These are phyloP conservation scores for Cinnamomum chago DNA, from an alignment of 164 flowering plant species.

Conservation along the genomic window DNA sequence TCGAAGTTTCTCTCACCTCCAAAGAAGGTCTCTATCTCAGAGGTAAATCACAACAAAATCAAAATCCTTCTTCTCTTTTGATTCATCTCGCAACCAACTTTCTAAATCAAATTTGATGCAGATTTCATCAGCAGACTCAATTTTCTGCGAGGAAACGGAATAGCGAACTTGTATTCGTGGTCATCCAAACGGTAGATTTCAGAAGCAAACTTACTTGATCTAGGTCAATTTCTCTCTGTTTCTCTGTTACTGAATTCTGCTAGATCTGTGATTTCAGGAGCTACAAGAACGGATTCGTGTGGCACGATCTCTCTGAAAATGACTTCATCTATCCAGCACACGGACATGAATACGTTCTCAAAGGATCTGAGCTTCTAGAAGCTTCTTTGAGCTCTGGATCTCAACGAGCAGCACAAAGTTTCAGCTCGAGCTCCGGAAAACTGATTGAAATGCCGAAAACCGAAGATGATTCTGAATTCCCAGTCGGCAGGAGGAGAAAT, in stretches of 20 bases:
- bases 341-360: conserved; percentile 87
- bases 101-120: conserved; percentile 21
- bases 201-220: conserved; percentile 26
- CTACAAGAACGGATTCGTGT: conserved; percentile 86
- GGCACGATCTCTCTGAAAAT: conserved; percentile 82
- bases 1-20: conserved; percentile 9
- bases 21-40: conserved; percentile 8
- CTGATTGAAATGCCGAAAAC: conserved; percentile 16
- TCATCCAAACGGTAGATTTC: conserved; percentile 55
- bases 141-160: conserved; percentile 69
- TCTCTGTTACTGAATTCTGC: neutral
- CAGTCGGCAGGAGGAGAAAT: conserved; percentile 47
- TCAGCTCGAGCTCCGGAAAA: conserved; percentile 13
- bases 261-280: conserved; percentile 40
- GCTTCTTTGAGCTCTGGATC: conserved; percentile 13
- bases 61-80: neutral
- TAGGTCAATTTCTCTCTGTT: neutral
- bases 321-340: conserved; percentile 80
- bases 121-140: conserved; percentile 78
- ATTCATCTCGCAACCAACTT: neutral
- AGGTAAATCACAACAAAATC: conserved; percentile 4
- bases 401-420: conserved; percentile 28
- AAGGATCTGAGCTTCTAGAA: conserved; percentile 75
- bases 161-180: conserved; percentile 84
- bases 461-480: conserved; percentile 29